These are phyloP conservation scores for Cordia subcordata DNA, from an alignment of 257 asterid species.

Conservation along the genomic window DNA sequence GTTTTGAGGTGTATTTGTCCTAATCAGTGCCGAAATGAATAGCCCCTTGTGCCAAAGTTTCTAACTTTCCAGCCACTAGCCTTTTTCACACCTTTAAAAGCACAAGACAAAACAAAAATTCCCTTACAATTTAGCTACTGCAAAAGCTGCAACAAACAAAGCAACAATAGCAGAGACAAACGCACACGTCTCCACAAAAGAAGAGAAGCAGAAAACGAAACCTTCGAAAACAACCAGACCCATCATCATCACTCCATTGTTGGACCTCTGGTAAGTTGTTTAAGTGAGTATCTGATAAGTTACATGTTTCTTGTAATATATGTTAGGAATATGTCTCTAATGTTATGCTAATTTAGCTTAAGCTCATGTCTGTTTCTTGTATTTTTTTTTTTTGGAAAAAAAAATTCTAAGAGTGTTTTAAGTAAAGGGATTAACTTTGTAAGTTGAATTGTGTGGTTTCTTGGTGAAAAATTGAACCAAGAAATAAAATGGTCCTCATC, in stretches of 20 bases:
- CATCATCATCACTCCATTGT: not conserved
- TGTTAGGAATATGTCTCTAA: not conserved
- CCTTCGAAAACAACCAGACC: not conserved
- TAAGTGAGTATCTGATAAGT: too few relatives aligned
- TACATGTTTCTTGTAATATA: too few relatives aligned
- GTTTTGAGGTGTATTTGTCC: too few relatives aligned
- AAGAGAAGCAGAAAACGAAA: too few relatives aligned
- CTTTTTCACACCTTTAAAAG: not conserved
- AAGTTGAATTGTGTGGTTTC: not conserved
- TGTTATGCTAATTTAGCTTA: not conserved
- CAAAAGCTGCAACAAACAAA: too few relatives aligned
- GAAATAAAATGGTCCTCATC: not conserved
- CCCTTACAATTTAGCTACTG: too few relatives aligned
- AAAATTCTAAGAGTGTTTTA: too few relatives aligned
- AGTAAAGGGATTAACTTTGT: too few relatives aligned
- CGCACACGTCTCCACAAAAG: too few relatives aligned
- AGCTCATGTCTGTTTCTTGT: not conserved
- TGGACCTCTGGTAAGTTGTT: not conserved
- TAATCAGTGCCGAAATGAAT: too few relatives aligned
- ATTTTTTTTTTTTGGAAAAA: too few relatives aligned
- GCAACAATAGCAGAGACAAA: too few relatives aligned
- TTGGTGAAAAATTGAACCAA: not conserved
- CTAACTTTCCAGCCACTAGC: not conserved
- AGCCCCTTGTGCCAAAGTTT: not conserved
- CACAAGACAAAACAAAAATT: not conserved